phyloP scores from a whole-genome alignment of 78 protist genomes.

The Monocercomonoides exilis region DNA sequence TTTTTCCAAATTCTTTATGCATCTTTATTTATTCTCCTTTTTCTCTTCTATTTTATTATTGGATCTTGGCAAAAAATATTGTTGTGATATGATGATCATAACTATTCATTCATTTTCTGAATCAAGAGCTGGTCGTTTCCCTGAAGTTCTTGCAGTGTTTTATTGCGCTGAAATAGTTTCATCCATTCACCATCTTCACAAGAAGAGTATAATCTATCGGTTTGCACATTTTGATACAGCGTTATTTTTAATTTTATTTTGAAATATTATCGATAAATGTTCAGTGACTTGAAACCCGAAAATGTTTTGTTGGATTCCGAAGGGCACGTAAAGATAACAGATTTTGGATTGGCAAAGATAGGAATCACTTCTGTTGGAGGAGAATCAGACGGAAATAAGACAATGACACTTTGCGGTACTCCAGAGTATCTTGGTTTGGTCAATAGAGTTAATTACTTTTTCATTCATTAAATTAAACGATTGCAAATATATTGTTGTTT shows the following conservation, averaged over 20 bases:
- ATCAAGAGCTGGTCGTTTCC: slow-evolving; percentile 13
- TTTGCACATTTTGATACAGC: too few relatives aligned
- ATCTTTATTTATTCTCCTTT: not conserved
- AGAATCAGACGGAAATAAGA: not conserved
- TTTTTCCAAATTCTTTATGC: not conserved
- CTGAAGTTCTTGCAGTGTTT: not conserved
- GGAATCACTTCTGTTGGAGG: slow-evolving; percentile 10
- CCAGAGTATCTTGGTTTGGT: slow-evolving; percentile 14
- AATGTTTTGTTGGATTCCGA: not conserved
- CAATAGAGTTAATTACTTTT: not conserved
- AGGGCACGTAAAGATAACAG: not conserved
- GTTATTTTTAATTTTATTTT: too few relatives aligned
- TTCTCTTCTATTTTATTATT: too few relatives aligned
- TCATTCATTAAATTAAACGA: too few relatives aligned
- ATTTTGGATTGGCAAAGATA: not conserved
- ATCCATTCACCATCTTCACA: slow-evolving; percentile 11
- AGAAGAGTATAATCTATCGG: slow-evolving; percentile 4
- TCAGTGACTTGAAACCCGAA: not conserved
- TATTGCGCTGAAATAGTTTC: not conserved
- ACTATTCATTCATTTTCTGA: not conserved
- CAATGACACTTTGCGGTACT: not conserved
- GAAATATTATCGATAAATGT: too few relatives aligned
- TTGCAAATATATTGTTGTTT: too few relatives aligned
- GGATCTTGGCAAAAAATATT: too few relatives aligned
- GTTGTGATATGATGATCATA: too few relatives aligned